A percentile compares a stretch with the other conserved stretches of the same genome.
phyloP scores from a whole-genome alignment of 306 rosid genomes.

The Clitoria ternatea region DNA sequence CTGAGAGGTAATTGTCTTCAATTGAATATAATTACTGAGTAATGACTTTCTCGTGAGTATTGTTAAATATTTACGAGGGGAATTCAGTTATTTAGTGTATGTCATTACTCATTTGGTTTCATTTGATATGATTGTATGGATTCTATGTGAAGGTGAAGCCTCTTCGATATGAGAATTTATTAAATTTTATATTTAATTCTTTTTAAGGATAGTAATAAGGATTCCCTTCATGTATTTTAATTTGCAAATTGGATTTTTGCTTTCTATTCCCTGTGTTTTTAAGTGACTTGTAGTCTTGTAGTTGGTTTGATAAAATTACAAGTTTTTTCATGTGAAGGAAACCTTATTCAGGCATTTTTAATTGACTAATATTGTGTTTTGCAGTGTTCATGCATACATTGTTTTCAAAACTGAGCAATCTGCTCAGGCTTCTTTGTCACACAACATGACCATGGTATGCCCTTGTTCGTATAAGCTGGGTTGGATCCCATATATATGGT shows the following conservation, averaged over 20 bases:
- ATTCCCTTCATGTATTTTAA: slow-evolving; percentile 2
- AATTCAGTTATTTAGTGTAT: slow-evolving; percentile 6
- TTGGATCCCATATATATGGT: neutral
- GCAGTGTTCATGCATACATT: slow-evolving; percentile 80
- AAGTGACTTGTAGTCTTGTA: neutral
- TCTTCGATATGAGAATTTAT: neutral
- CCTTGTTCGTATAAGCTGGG: slow-evolving; percentile 1
- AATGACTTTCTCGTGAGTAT: neutral
- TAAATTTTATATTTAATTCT: neutral
- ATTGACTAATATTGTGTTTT: slow-evolving; percentile 26
- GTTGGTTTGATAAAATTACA: neutral
- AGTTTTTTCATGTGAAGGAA: neutral
- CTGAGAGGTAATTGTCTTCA: slow-evolving; percentile 58
- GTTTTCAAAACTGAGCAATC: slow-evolving; percentile 73
- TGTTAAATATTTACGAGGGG: neutral
- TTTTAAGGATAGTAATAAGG: neutral
- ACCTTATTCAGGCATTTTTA: slow-evolving; percentile 7
- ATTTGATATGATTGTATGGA: neutral
- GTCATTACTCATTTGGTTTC: no score
- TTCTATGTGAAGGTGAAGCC: neutral
- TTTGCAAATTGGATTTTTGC: neutral
- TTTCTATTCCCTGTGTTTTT: neutral
- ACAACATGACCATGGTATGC: slow-evolving; percentile 85
- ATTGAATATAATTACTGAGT: neutral
- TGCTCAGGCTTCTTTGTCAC: slow-evolving; percentile 77